Evolutionary conservation across 2,329 filamentous ascomycete species (phyloP).

Genomic region (Aspergillus felis): DNA sequence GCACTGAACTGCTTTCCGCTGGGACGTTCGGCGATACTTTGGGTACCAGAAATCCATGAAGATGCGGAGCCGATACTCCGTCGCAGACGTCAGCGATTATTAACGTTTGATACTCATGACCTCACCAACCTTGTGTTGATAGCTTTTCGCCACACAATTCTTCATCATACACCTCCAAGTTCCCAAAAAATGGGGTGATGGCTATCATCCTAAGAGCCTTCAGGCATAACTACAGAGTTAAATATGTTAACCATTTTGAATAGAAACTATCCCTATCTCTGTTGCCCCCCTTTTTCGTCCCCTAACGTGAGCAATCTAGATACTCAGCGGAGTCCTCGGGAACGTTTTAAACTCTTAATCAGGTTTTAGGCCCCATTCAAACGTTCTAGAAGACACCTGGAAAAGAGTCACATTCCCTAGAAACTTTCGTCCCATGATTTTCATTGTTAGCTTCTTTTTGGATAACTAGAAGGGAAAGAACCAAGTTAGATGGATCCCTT

Average conservation of each 20-base stretch:
- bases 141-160: background rate
- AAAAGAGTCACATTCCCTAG: conserved; percentile 19
- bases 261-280: background rate
- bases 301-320: background rate
- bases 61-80: background rate
- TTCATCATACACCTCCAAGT: background rate
- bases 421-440: conserved; percentile 22
- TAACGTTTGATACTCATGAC: background rate
- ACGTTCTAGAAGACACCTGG: conserved; percentile 36
- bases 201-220: background rate
- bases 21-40: background rate
- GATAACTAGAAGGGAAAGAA: background rate
- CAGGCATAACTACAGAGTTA: background rate
- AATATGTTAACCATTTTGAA: background rate
- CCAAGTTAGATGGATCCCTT: background rate
- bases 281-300: background rate
- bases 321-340: background rate
- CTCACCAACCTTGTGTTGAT: background rate
- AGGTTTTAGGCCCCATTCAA: background rate
- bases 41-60: background rate
- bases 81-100: background rate
- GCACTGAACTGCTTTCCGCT: background rate
- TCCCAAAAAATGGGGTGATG: too few relatives aligned
- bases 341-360: background rate
- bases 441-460: conserved; percentile 2